These are phyloP conservation scores for Jamesozyma jinghongensis DNA, from an alignment of 805 yeast species.

Conservation along the genomic window DNA sequence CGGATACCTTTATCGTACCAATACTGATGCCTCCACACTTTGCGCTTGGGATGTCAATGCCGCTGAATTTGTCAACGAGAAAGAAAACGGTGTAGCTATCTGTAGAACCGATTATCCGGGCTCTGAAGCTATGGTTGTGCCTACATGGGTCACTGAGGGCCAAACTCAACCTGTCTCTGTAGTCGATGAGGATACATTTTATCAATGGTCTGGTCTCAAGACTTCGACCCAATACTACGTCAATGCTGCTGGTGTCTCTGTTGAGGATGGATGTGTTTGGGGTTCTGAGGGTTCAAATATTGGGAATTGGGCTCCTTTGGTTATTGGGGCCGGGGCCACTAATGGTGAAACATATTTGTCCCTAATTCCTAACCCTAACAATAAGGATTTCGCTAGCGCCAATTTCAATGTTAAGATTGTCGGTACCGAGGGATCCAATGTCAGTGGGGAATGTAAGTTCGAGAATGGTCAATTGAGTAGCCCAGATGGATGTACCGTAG, in stretches of 20 bases:
- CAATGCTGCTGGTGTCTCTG: slow-evolving; percentile 88
- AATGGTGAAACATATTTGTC: slow-evolving; percentile 70
- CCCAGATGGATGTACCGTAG: slow-evolving; percentile 74
- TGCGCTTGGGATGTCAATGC: slow-evolving; percentile 81
- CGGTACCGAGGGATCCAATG: slow-evolving; percentile 54
- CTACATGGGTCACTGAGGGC: slow-evolving; percentile 75
- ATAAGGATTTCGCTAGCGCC: slow-evolving; percentile 42
- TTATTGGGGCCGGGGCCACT: slow-evolving; percentile 85
- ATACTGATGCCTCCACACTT: slow-evolving; percentile 53
- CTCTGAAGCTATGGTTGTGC: slow-evolving; percentile 95
- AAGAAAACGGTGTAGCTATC: slow-evolving; percentile 63
- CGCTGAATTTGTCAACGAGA: slow-evolving; percentile 59
- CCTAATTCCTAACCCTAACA: slow-evolving; percentile 92
- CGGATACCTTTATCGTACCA: slow-evolving; percentile 79
- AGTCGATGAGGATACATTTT: slow-evolving; percentile 71
- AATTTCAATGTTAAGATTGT: slow-evolving; percentile 74
- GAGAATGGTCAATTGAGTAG: slow-evolving; percentile 66
- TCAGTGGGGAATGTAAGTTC: slow-evolving; percentile 71
- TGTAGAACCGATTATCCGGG: slow-evolving; percentile 99
- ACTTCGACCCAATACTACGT: slow-evolving; percentile 97
- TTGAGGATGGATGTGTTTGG: slow-evolving; percentile 92
- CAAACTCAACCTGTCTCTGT: slow-evolving; percentile 57
- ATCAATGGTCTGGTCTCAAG: slow-evolving; percentile 65
- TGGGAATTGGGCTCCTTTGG: slow-evolving; percentile 98
- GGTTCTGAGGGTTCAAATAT: slow-evolving; percentile 67